Evolutionary conservation across 148 eudicot genomes (phyloP).

Genomic region (Limonium bicolor): DNA sequence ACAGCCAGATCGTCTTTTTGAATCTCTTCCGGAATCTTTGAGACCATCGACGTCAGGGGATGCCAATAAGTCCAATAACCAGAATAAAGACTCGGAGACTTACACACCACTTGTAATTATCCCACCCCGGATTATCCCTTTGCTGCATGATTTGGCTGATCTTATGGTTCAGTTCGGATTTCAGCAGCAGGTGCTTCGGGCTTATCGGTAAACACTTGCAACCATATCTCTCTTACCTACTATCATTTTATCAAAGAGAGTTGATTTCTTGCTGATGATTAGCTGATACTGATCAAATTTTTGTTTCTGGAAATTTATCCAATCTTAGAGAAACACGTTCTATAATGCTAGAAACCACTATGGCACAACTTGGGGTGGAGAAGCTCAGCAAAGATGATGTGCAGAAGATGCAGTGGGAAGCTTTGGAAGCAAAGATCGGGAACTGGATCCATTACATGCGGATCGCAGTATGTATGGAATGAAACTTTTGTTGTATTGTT

Average conservation of each 20-base stretch:
- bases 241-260: not conserved
- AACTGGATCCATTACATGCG: slow-evolving; percentile 94
- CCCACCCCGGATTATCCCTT: slow-evolving; percentile 55
- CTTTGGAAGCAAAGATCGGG: slow-evolving; percentile 84
- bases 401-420: slow-evolving; percentile 97
- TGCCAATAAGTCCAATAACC: slow-evolving; percentile 17
- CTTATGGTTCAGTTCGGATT: slow-evolving; percentile 84
- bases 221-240: not conserved
- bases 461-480: slow-evolving; percentile 39
- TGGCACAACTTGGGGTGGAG: slow-evolving; percentile 83
- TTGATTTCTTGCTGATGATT: not conserved
- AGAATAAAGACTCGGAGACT: slow-evolving; percentile 30
- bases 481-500: not conserved
- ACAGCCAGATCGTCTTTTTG: slow-evolving; percentile 80
- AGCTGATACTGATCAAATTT: not conserved
- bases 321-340: slow-evolving; percentile 55
- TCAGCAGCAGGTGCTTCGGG: slow-evolving; percentile 55
- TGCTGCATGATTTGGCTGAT: slow-evolving; percentile 52
- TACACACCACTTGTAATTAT: slow-evolving; percentile 40
- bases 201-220: slow-evolving; percentile 38
- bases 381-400: slow-evolving; percentile 87
- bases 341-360: slow-evolving; percentile 55
- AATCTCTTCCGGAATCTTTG: slow-evolving; percentile 61
- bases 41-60: slow-evolving; percentile 53
- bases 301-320: not conserved